Percentiles rank a stretch among this genome's conserved stretches.
phyloP scores from a whole-genome alignment of 306 rosid species.

The Gillenia trifoliata region DNA sequence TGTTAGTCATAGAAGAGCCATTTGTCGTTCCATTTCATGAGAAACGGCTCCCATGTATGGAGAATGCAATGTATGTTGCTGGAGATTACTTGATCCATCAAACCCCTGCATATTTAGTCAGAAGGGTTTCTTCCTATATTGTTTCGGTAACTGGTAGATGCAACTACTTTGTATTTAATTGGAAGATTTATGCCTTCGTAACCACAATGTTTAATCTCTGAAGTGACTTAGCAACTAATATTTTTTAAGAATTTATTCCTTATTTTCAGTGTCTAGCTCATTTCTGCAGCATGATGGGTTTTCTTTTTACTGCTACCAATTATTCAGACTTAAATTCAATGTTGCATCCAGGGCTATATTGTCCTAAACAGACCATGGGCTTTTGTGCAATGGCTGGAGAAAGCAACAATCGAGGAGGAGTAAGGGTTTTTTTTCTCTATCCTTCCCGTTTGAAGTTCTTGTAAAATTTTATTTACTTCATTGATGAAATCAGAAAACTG shows the following conservation, averaged over 20 bases:
- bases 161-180: too few species aligned
- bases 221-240: too few species aligned
- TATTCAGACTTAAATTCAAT: background rate
- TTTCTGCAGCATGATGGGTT: background rate
- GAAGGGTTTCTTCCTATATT: too few species aligned
- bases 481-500: slow-evolving; percentile 30
- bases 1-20: background rate
- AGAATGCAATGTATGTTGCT: background rate
- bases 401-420: slow-evolving; percentile 83
- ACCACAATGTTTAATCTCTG: too few species aligned
- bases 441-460: background rate
- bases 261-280: background rate
- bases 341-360: slow-evolving; percentile 65
- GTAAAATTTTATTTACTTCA: background rate
- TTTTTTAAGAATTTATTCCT: too few species aligned
- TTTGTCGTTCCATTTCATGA: background rate
- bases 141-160: too few species aligned
- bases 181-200: too few species aligned
- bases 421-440: slow-evolving; percentile 23
- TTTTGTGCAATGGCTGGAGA: slow-evolving; percentile 94
- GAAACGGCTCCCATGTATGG: background rate
- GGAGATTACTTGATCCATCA: background rate
- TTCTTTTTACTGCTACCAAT: background rate
- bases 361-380: slow-evolving; percentile 98
- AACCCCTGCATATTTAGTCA: background rate